phyloP scores from a whole-genome alignment of 345 rosid genomes.

The Heritiera fomes region DNA sequence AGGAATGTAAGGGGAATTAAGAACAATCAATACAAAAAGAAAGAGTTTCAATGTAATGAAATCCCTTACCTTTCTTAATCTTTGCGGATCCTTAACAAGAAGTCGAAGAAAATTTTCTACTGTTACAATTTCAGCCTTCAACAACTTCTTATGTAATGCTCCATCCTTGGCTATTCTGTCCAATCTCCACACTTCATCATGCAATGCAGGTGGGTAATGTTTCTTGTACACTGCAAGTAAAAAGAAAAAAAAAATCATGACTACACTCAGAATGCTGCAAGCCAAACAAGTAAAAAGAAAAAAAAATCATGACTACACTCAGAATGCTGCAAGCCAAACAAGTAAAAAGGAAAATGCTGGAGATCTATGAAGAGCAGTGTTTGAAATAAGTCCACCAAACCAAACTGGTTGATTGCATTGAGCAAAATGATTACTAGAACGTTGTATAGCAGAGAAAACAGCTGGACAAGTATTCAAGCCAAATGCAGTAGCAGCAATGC shows the following conservation, averaged over 20 bases:
- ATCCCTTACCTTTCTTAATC: slow-evolving; percentile 63
- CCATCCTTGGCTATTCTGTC: slow-evolving; percentile 97
- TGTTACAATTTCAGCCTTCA: slow-evolving; percentile 53
- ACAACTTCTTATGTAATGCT: slow-evolving; percentile 83
- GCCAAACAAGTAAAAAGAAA: slow-evolving; percentile 23
- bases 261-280: not conserved
- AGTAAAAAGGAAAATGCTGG: not conserved
- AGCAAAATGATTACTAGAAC: not conserved
- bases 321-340: not conserved
- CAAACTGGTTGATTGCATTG: not conserved
- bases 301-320: not conserved
- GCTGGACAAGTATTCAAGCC: not conserved
- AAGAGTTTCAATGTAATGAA: slow-evolving; percentile 3
- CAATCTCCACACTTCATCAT: slow-evolving; percentile 95
- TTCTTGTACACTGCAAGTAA: slow-evolving; percentile 46
- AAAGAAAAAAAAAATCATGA: not conserved
- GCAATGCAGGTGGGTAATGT: slow-evolving; percentile 54
- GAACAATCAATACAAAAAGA: slow-evolving; percentile 12
- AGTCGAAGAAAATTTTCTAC: slow-evolving; percentile 91
- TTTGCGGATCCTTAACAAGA: slow-evolving; percentile 70
- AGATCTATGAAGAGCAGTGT: not conserved
- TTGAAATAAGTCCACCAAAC: not conserved
- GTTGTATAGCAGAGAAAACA: not conserved
- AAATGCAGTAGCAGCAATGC: not conserved
- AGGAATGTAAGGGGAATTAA: not conserved